Evolutionary conservation across 2,329 filamentous ascomycete genomes (phyloP).

Genomic region (Curvularia sp.): DNA sequence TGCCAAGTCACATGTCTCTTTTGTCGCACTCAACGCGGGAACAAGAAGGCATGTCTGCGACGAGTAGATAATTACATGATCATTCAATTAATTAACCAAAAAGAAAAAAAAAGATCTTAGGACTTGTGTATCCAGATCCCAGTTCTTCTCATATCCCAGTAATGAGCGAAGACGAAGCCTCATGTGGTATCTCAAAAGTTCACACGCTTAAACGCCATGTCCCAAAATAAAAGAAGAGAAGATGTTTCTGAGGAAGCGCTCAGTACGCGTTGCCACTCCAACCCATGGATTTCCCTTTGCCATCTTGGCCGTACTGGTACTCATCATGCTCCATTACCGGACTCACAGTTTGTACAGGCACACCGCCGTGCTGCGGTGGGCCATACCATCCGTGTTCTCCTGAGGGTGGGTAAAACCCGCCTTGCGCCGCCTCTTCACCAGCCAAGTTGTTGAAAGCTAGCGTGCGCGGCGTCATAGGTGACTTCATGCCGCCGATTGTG

Average conservation of each 20-base stretch:
- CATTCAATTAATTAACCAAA: not conserved
- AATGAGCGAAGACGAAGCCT: slow-evolving; percentile 25
- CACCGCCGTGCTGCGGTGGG: slow-evolving; percentile 16
- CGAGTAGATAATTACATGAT: not conserved
- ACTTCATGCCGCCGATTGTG: slow-evolving; percentile 38
- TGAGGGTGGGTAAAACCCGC: slow-evolving; percentile 20
- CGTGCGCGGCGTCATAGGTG: slow-evolving; percentile 47
- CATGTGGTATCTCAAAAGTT: slow-evolving; percentile 28
- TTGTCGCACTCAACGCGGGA: not conserved
- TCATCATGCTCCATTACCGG: slow-evolving; percentile 34
- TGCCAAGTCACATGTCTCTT: slow-evolving; percentile 8
- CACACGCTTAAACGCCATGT: slow-evolving; percentile 29
- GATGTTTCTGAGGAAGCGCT: not conserved
- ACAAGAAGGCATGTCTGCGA: not conserved
- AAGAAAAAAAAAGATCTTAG: not conserved
- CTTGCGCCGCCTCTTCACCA: slow-evolving; percentile 24
- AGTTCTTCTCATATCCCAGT: slow-evolving; percentile 5
- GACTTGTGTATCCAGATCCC: not conserved
- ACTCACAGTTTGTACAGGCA: slow-evolving; percentile 26
- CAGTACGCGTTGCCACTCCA: slow-evolving; percentile 23
- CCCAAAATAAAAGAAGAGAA: slow-evolving; percentile 5
- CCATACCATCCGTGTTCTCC: slow-evolving; percentile 23
- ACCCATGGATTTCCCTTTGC: slow-evolving; percentile 23
- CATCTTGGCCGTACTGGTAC: slow-evolving; percentile 30
- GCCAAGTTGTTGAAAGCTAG: slow-evolving; percentile 42